phyloP scores from a whole-genome alignment of 2,329 filamentous ascomycete species.

The Sphaerulina populicola region DNA sequence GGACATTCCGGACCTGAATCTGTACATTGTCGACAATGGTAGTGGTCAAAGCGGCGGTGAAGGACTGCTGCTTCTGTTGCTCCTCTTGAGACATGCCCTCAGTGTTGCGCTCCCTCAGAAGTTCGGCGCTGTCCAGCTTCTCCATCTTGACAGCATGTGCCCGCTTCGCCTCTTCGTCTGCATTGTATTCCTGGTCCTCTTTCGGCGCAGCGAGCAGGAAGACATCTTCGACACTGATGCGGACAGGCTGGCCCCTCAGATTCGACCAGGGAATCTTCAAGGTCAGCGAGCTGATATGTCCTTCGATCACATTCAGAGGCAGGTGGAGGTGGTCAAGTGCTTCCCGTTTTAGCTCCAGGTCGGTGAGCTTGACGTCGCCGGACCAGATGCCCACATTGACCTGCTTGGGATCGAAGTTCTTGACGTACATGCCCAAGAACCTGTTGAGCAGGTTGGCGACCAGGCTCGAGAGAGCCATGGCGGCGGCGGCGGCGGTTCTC shows the following conservation, averaged over 20 bases:
- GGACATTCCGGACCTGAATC: constrained; percentile 95
- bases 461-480: constrained; percentile 84
- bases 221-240: constrained; percentile 92
- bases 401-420: constrained; percentile 97
- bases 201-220: constrained; percentile 91
- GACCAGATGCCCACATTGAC: constrained; percentile 99
- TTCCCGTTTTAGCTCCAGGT: constrained; percentile 87
- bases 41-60: constrained; percentile 86
- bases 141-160: constrained; percentile 95
- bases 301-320: constrained; percentile 91
- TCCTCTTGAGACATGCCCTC: constrained; percentile 92
- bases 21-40: constrained; percentile 98
- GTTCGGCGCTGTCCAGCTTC: constrained; percentile 90
- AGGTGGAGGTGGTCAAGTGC: constrained; percentile 94
- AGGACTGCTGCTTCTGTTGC: constrained; percentile 94
- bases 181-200: constrained; percentile 86
- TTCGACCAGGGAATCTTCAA: constrained; percentile 97
- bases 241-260: constrained; percentile 84
- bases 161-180: constrained; percentile 81
- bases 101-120: constrained; percentile 84
- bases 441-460: constrained; percentile 96
- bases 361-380: constrained; percentile 88
- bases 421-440: constrained; percentile 99
- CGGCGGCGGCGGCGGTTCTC: constrained; percentile 45
- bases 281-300: constrained; percentile 84